Base-by-base conservation (phyloP, 2,329 filamentous ascomycete species). In the Exserohilum turcica region DNA sequence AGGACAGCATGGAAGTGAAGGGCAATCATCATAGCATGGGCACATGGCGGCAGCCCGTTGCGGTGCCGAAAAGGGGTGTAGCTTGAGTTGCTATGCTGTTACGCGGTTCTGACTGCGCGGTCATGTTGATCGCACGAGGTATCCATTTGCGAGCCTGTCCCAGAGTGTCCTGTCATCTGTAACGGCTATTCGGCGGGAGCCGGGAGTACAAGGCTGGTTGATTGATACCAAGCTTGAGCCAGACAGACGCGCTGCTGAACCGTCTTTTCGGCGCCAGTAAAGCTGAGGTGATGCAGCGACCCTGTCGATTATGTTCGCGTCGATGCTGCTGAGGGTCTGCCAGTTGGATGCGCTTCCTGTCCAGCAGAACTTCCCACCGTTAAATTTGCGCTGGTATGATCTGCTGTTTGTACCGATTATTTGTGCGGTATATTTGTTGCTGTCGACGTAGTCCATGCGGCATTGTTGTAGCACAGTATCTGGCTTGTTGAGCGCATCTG, bases 241-340 rank as follows among this genome's bases (percentile, higher is more conserved):
- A 0, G 60, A 58, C 55, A 61, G 67, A 15, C 66, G 63, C 3
- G 60, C 62, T 13, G 68, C 56, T 60, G 63, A 67, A 31, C 68
- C 68, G 39, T 71, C 66, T 56, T 65, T 68, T 16, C 66, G 58
- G 13, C 66, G 64, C 24, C 57, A 57, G 54, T 71, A 71, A 33
- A 71, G 47, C 31, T 68, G 63, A 24, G 66, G 63, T 6, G 58
- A 42, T 5, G 61, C 63, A 2, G 66, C 65, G 44, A 67, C 58
- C 8, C 70, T 68, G 16, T 71, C 68, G 13, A 70, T 43, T 2
- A 67, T 56, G 37, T 65, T 68, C 13, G 62, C 54, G 19, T 60
- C 62, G 6, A 63, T 42, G 2, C 50, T 46, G 24, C 61, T 62
- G 7, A 70, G 66, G 16, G 47, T 49, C 32, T 61, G 57, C 68